Base-by-base conservation (phyloP, 768 basidiomycete species). In the Boletus bicolor region DNA sequence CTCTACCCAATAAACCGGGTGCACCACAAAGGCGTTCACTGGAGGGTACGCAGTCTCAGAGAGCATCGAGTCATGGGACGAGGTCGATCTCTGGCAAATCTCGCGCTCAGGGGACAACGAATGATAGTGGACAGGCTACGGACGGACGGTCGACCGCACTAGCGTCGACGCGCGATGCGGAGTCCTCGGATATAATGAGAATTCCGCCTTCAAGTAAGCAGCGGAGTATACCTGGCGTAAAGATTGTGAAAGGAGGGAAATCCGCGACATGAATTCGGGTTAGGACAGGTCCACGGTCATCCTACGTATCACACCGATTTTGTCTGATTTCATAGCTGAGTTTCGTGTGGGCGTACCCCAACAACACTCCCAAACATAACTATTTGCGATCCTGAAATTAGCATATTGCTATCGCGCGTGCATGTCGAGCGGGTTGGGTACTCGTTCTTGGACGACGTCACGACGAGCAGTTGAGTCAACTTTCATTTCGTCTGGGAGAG, bases 161-260 rank as follows among this genome's bases (percentile, higher is more conserved):
- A 15, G 35, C 58, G 21, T 44, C 49, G 39, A 47, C 28, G 30
- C 21, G 26, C 19, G 58, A 61, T 47, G 39, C 51, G 37, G 59
- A 60, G 32, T 32, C 58, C 38, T 57, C 64, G 56, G 62, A 68
- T 21, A 37, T 43, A 49, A 35, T 35, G 44, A 58, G 51, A 57
- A 45, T 49, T 12, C 52, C 49, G 24, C 38, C 54, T 26, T 59
- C 59, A n/a, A 57, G 46, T 56, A 69, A 62, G 51, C 64, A 64
- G 49, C 68, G 64, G 56, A 61, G 58, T 58, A 63, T 70, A 63
- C 69, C 71, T 38, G 71, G 69, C 38, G 69, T 70, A 15, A 70
- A 67, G 69, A 72, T 70, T 50, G 44, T 67, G 52, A 70, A 67
- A 41, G 60, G 55, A 15, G 61, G 61, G 43, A 51, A 28, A 8